phyloP scores from a whole-genome alignment of 23 red algal species.

The Pyropia haitanensis region DNA sequence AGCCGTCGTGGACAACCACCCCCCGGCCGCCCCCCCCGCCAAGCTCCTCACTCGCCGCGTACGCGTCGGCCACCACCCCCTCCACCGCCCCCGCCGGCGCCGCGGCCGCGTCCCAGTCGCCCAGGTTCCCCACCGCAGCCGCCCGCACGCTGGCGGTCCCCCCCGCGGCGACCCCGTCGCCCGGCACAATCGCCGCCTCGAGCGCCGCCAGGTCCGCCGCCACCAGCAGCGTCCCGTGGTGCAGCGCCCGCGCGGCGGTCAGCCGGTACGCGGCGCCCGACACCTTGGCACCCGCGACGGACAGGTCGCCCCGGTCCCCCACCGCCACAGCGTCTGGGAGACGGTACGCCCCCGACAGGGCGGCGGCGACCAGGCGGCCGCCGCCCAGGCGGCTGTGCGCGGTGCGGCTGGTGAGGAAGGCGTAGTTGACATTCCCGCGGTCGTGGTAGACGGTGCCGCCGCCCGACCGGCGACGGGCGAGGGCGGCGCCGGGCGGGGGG shows the following conservation, averaged over 20 bases:
- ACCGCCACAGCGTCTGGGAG: background rate
- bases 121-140: too few relatives aligned
- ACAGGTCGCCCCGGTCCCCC: constrained; percentile 39
- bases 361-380: constrained; percentile 23
- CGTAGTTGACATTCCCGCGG: constrained; percentile 78
- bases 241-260: constrained; percentile 53
- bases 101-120: too few relatives aligned
- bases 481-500: background rate
- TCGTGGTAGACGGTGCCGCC: constrained; percentile 97
- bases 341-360: constrained; percentile 1
- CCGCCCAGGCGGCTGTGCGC: constrained; percentile 29
- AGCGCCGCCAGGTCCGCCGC: constrained; percentile 34
- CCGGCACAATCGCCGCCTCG: too few relatives aligned
- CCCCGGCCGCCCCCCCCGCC: too few relatives aligned
- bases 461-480: constrained; percentile 72
- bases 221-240: constrained; percentile 88
- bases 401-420: constrained; percentile 36
- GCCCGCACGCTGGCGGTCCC: too few relatives aligned
- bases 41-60: too few relatives aligned
- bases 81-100: too few relatives aligned
- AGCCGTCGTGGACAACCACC: too few relatives aligned
- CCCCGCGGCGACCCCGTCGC: too few relatives aligned
- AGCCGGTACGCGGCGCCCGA: constrained; percentile 86
- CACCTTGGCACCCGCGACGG: constrained; percentile 54
- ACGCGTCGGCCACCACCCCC: too few relatives aligned